Evolutionary conservation across 2,329 filamentous ascomycete species (phyloP).

Genomic region (Ustilaginoidea virens): DNA sequence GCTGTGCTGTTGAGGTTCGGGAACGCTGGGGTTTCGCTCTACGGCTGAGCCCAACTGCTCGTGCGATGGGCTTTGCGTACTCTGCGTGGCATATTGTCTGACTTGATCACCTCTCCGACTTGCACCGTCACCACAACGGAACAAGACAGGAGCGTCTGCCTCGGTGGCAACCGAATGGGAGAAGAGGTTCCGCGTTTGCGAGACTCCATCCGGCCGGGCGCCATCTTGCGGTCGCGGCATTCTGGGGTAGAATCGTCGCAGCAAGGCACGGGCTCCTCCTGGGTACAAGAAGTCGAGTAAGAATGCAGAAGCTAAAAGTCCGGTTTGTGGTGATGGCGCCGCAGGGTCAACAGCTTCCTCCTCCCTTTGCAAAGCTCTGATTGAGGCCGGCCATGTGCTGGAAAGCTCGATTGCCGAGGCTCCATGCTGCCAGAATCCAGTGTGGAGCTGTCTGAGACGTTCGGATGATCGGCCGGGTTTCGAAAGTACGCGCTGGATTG

Average conservation of each 20-base stretch:
- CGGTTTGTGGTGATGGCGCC: slow-evolving; percentile 10
- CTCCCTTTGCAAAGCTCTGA: slow-evolving; percentile 10
- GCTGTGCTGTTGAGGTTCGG: background rate
- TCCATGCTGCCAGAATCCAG: slow-evolving; percentile 39
- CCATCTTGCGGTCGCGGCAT: slow-evolving; percentile 11
- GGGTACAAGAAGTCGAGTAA: slow-evolving; percentile 43
- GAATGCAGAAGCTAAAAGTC: slow-evolving; percentile 29
- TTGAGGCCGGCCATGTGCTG: slow-evolving; percentile 23
- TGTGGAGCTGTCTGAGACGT: slow-evolving; percentile 28
- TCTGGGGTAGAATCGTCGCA: slow-evolving; percentile 22
- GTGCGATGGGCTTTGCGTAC: background rate
- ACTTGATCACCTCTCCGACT: background rate
- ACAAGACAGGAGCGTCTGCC: slow-evolving; percentile 1
- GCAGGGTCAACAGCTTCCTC: slow-evolving; percentile 7
- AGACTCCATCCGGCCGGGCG: slow-evolving; percentile 3
- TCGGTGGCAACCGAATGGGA: slow-evolving; percentile 9
- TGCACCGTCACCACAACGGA: background rate
- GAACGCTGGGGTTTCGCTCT: background rate
- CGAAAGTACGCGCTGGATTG: slow-evolving; percentile 35
- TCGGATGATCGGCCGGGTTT: slow-evolving; percentile 19
- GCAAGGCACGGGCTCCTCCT: slow-evolving; percentile 23
- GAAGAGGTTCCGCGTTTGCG: slow-evolving; percentile 13
- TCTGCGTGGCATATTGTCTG: background rate
- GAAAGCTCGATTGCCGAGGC: slow-evolving; percentile 32
- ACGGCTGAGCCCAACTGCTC: background rate